These are phyloP conservation scores for Carex scoparia DNA, from an alignment of 176 grass and related monocot genomes.

Conservation along the genomic window DNA sequence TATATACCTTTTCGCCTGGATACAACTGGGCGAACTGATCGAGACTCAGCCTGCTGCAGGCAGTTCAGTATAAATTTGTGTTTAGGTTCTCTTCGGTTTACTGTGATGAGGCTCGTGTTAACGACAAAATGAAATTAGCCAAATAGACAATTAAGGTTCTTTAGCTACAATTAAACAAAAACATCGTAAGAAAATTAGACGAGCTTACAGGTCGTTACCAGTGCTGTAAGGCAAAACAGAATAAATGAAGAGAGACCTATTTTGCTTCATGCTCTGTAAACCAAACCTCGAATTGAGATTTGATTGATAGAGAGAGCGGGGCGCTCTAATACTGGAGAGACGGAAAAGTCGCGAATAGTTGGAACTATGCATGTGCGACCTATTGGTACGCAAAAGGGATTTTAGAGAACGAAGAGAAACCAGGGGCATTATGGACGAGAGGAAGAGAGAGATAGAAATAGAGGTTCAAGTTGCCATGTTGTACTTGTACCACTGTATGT, in stretches of 20 bases:
- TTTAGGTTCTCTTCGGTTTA: not conserved
- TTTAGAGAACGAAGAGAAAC: constrained; percentile 16
- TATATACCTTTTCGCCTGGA: constrained; percentile 8
- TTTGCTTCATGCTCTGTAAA: not conserved
- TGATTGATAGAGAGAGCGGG: not conserved
- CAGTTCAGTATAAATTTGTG: constrained; percentile 8
- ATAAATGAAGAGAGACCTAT: not conserved
- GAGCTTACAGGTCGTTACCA: constrained; percentile 8
- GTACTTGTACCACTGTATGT: not conserved
- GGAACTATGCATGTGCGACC: constrained; percentile 17
- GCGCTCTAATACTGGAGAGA: not conserved
- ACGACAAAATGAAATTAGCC: constrained; percentile 5
- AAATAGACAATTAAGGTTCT: not conserved
- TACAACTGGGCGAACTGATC: constrained; percentile 10
- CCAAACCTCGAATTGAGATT: not conserved
- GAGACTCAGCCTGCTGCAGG: not conserved
- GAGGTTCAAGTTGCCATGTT: constrained; percentile 1
- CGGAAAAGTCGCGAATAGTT: constrained; percentile 18
- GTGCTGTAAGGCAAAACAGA: constrained; percentile 16
- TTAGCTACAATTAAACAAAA: not conserved
- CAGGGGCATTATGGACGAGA: not conserved
- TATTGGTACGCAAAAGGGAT: not conserved
- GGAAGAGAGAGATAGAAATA: not conserved
- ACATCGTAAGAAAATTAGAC: not conserved
- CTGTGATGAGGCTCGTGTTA: not conserved